Percentiles rank a stretch among this genome's conserved stretches.
These are phyloP conservation scores for Rhizopus arrhizus DNA, from an alignment of 371 early-diverging fungal genomes.

Conservation along the genomic window DNA sequence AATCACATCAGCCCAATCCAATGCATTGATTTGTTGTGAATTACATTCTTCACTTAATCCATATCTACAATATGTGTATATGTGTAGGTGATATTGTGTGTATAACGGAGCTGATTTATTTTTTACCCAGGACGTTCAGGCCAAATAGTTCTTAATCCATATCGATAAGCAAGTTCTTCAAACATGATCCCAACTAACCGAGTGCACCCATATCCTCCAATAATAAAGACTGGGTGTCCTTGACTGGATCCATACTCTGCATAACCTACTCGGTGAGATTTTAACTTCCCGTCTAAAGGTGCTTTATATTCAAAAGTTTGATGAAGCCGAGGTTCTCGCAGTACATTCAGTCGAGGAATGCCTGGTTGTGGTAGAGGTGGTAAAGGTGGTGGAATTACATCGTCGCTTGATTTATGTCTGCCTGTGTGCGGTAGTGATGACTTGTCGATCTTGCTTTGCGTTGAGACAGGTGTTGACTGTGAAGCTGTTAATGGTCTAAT, in stretches of 20 bases:
- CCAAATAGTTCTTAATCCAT: slow-evolving; percentile 47
- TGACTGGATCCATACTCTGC: slow-evolving; percentile 46
- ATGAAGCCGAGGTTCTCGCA: slow-evolving; percentile 44
- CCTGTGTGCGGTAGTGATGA: slow-evolving; percentile 5
- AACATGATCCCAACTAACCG: slow-evolving; percentile 56
- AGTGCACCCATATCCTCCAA: slow-evolving; percentile 54
- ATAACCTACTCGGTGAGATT: slow-evolving; percentile 46
- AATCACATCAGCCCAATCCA: slow-evolving; percentile 55
- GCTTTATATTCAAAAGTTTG: slow-evolving; percentile 45
- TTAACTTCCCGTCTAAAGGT: slow-evolving; percentile 16
- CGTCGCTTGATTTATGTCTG: slow-evolving; percentile 6
- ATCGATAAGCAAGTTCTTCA: slow-evolving; percentile 44
- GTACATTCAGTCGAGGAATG: slow-evolving; percentile 31
- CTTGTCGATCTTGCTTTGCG: not conserved
- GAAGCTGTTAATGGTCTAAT: slow-evolving; percentile 6
- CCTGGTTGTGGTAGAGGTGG: slow-evolving; percentile 2
- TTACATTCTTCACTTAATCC: slow-evolving; percentile 49
- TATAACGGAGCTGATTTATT: not conserved
- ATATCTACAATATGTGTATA: slow-evolving; percentile 31
- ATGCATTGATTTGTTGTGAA: slow-evolving; percentile 40
- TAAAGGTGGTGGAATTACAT: not conserved
- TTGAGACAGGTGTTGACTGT: slow-evolving; percentile 16
- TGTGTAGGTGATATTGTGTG: not conserved
- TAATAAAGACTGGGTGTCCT: slow-evolving; percentile 48
- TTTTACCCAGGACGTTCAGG: slow-evolving; percentile 57